Conservation (phyloP, 345 rosid species). For the Orychophragmus violaceus region DNA sequence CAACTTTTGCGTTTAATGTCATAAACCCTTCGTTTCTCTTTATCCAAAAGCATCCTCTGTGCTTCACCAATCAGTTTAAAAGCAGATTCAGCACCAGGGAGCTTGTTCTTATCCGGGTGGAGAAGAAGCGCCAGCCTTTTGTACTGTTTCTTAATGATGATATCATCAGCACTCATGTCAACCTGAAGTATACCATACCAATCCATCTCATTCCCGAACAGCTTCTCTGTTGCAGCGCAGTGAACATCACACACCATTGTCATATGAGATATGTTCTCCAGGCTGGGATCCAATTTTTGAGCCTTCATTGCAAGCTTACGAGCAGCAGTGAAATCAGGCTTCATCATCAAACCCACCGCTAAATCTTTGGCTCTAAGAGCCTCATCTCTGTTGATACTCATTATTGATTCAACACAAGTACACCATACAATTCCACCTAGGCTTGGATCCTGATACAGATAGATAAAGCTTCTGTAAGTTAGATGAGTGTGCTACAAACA, state of each 20-base stretch:
- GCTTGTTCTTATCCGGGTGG: conserved; percentile 94
- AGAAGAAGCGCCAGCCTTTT: conserved; percentile 76
- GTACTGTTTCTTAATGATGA: conserved; percentile 74
- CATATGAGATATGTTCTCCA: conserved; percentile 75
- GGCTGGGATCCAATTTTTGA: conserved; percentile 46
- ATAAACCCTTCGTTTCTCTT: conserved; percentile 44
- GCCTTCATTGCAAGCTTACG: conserved; percentile 62
- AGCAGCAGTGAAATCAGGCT: conserved; percentile 52
- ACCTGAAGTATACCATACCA: conserved; percentile 92
- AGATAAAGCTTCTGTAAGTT: neutral
- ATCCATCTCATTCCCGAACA: conserved; percentile 65
- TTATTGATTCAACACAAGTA: conserved; percentile 23
- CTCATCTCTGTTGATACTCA: conserved; percentile 89
- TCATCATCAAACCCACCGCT: conserved; percentile 67
- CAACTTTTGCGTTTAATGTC: conserved; percentile 43
- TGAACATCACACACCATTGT: conserved; percentile 87
- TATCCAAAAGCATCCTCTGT: conserved; percentile 76
- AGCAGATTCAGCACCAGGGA: conserved; percentile 91
- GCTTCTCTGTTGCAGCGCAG: conserved; percentile 56
- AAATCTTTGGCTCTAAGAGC: conserved; percentile 73
- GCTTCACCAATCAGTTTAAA: conserved; percentile 93
- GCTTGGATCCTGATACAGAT: conserved; percentile 6
- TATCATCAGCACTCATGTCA: conserved; percentile 51
- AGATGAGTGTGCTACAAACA: neutral
- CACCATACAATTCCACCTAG: conserved; percentile 8